Conservation (phyloP, 2,329 filamentous ascomycete genomes). For the Sarocladiaceae sp. region DNA sequence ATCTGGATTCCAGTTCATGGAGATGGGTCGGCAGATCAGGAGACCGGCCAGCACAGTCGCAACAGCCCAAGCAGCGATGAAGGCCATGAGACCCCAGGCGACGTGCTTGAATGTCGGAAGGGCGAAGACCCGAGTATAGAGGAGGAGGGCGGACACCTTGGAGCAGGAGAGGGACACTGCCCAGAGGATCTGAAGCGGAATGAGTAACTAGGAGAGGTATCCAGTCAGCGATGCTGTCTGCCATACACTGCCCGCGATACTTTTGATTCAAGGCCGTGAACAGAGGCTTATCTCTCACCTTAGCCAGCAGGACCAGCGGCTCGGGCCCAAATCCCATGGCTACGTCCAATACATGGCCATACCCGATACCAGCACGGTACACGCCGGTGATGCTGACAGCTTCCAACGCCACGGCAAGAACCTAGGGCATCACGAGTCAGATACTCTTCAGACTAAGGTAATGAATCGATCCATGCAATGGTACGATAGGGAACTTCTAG, state of each 20-base stretch:
- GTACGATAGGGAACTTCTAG: no score
- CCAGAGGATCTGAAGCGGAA: slow-evolving; percentile 25
- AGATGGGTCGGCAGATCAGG: slow-evolving; percentile 28
- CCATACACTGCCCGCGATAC: no score
- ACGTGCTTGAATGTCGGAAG: slow-evolving; percentile 18
- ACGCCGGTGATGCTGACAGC: slow-evolving; percentile 11
- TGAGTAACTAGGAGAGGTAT: slow-evolving; percentile 12
- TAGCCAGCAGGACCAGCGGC: not conserved
- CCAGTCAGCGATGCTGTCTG: not conserved
- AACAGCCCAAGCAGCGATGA: slow-evolving; percentile 19
- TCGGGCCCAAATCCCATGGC: not conserved
- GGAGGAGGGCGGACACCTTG: slow-evolving; percentile 23
- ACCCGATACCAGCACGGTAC: not conserved
- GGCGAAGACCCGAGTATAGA: slow-evolving; percentile 22
- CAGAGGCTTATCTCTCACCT: not conserved
- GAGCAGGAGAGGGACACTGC: slow-evolving; percentile 21
- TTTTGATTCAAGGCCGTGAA: no score
- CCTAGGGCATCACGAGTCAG: no score
- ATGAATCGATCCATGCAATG: no score
- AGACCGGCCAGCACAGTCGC: slow-evolving; percentile 22
- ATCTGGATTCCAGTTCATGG: slow-evolving; percentile 28
- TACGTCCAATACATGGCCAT: not conserved
- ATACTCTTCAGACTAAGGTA: no score
- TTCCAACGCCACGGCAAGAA: slow-evolving; percentile 14
- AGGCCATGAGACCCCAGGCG: slow-evolving; percentile 16